These are phyloP conservation scores for Candida andamanensis DNA, from an alignment of 805 yeast species.

Conservation along the genomic window DNA sequence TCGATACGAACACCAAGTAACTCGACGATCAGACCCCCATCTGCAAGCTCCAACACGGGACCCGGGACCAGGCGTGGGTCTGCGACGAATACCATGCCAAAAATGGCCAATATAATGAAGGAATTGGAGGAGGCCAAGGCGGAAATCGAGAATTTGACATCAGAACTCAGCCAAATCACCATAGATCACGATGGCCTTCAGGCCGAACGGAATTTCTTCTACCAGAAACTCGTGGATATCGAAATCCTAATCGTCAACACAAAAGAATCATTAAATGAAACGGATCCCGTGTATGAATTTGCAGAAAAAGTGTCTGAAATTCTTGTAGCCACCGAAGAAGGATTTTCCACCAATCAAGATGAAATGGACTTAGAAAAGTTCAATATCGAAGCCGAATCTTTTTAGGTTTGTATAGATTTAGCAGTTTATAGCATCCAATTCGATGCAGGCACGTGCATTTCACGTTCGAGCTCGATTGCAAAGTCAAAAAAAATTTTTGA, in stretches of 20 bases:
- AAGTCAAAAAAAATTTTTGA: too few species aligned
- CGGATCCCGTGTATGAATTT: slow-evolving; percentile 15
- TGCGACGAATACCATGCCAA: slow-evolving; percentile 2
- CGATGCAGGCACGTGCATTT: too few species aligned
- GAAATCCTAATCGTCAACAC: slow-evolving; percentile 70
- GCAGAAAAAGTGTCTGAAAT: slow-evolving; percentile 64
- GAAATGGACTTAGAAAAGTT: slow-evolving; percentile 5
- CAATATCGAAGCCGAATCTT: slow-evolving; percentile 9
- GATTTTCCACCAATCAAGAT: slow-evolving; percentile 46
- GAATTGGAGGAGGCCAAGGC: slow-evolving; percentile 37
- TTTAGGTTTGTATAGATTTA: slow-evolving; percentile 2
- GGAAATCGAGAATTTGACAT: slow-evolving; percentile 35
- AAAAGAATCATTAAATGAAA: slow-evolving; percentile 18
- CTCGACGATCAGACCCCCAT: too few species aligned
- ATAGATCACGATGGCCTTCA: slow-evolving; percentile 62
- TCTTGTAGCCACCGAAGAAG: slow-evolving; percentile 77
- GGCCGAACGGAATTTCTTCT: slow-evolving; percentile 86
- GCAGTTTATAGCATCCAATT: too few species aligned
- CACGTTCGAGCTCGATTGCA: too few species aligned
- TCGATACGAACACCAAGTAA: neutral
- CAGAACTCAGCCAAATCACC: slow-evolving; percentile 53
- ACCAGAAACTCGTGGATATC: slow-evolving; percentile 81
- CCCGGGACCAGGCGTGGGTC: slow-evolving; percentile 1
- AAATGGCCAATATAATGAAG: slow-evolving; percentile 12
- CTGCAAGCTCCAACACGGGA: slow-evolving; percentile 1